Percentiles rank a stretch among this genome's conserved stretches.
phyloP scores from a whole-genome alignment of 345 rosid genomes.

The Ceriops zippeliana region DNA sequence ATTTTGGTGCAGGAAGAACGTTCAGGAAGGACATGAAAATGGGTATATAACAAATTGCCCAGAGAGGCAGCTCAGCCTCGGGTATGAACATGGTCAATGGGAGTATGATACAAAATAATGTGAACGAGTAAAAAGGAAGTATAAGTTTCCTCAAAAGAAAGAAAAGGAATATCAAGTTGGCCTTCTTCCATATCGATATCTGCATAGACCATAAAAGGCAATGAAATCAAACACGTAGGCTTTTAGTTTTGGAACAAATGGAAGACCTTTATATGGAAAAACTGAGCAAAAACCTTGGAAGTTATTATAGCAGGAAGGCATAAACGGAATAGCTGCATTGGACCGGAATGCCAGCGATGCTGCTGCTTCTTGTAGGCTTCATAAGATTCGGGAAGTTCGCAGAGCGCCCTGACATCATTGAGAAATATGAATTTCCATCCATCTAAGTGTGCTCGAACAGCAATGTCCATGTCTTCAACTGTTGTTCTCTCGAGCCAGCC shows the following conservation, averaged over 20 bases:
- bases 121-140: constrained; percentile 90
- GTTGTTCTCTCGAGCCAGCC: constrained; percentile 96
- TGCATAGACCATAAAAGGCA: constrained; percentile 27
- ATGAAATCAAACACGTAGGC: neutral
- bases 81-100: constrained; percentile 92
- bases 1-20: constrained; percentile 77
- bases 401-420: constrained; percentile 71
- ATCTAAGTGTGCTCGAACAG: constrained; percentile 78
- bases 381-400: constrained; percentile 80
- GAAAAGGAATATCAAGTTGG: constrained; percentile 77
- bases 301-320: constrained; percentile 70
- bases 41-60: constrained; percentile 85
- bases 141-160: constrained; percentile 81
- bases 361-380: constrained; percentile 90
- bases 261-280: neutral
- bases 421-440: constrained; percentile 87
- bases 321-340: constrained; percentile 81
- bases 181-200: constrained; percentile 70
- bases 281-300: constrained; percentile 57
- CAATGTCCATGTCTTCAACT: constrained; percentile 92
- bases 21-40: constrained; percentile 75
- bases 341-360: constrained; percentile 95
- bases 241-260: no score
- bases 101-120: constrained; percentile 81
- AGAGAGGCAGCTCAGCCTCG: constrained; percentile 76